Evolutionary conservation across 129 eudicot genomes (phyloP).

Genomic region (Ambrosia artemisiifolia): DNA sequence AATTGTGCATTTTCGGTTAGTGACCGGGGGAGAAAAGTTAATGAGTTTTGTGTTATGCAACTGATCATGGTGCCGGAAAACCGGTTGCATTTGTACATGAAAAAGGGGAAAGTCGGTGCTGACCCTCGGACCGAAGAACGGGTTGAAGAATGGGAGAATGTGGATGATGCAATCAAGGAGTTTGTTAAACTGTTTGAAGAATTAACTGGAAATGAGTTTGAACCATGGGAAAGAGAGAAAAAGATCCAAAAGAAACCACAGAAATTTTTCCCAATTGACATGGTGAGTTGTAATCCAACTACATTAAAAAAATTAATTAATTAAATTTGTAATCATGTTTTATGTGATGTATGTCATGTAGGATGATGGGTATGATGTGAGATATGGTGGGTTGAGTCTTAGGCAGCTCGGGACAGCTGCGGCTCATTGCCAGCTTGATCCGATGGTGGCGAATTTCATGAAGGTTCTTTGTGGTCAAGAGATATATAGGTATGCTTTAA

Average conservation of each 20-base stretch:
- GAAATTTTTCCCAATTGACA: conserved; percentile 68
- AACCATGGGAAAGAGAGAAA: conserved; percentile 89
- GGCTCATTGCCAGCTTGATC: conserved; percentile 65
- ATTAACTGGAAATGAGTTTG: conserved; percentile 70
- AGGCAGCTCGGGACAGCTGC: conserved; percentile 80
- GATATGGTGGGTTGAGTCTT: conserved; percentile 75
- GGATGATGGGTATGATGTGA: conserved; percentile 85
- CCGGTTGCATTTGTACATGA: conserved; percentile 55
- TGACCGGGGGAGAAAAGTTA: conserved; percentile 52
- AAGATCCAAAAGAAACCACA: conserved; percentile 52
- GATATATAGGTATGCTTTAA: conserved; percentile 70
- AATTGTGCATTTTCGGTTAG: conserved; percentile 66
- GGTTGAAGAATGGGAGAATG: conserved; percentile 56
- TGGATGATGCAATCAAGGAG: conserved; percentile 52
- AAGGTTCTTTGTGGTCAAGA: conserved; percentile 81
- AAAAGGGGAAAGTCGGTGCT: conserved; percentile 64
- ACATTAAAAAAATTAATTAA: too few relatives aligned
- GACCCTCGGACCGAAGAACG: conserved; percentile 60
- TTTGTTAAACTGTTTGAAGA: conserved; percentile 60
- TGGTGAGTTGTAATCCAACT: conserved; percentile 26
- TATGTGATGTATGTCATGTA: conserved; percentile 12
- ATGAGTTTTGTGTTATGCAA: conserved; percentile 78
- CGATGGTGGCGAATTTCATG: conserved; percentile 75
- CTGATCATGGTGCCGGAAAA: conserved; percentile 67
- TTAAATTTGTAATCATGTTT: background rate